Percentiles rank a stretch among this genome's conserved stretches.
Conservation (phyloP, 75 land plant genomes). For the Cryptomeria japonica region DNA sequence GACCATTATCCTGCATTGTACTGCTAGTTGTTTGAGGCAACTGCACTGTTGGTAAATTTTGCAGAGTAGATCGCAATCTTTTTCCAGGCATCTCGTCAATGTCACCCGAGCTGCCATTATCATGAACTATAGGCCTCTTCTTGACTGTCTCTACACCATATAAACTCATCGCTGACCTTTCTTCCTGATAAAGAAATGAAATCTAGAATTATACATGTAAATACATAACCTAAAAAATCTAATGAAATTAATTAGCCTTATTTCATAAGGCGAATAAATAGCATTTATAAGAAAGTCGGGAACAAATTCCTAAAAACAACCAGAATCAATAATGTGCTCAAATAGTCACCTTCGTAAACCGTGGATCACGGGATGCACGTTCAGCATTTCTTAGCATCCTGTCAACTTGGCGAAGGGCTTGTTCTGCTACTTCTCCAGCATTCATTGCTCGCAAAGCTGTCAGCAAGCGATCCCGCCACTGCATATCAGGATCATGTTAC, state of each 20-base stretch:
- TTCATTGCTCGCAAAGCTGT: constrained; percentile 72
- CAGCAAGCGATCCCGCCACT: constrained; percentile 88
- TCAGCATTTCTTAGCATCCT: constrained; percentile 66
- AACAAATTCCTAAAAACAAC: background rate
- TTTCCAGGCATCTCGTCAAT: constrained; percentile 43
- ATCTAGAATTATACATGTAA: background rate
- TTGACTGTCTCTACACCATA: constrained; percentile 28
- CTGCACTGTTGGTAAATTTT: background rate
- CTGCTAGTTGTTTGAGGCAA: constrained; percentile 19
- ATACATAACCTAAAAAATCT: background rate
- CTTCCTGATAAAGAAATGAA: constrained; percentile 39
- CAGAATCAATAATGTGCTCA: background rate
- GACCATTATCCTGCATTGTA: constrained; percentile 23
- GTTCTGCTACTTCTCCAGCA: constrained; percentile 94
- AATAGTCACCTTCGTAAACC: constrained; percentile 57
- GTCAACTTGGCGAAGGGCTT: constrained; percentile 78
- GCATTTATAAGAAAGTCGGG: background rate
- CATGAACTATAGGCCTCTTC: constrained; percentile 30
- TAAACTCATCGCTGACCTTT: constrained; percentile 20
- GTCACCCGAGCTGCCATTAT: constrained; percentile 27
- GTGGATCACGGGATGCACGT: constrained; percentile 63
- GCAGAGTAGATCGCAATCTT: constrained; percentile 18
- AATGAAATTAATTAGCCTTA: background rate
- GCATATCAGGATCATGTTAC: constrained; percentile 15
- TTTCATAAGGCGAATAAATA: background rate